Evolutionary conservation across 192 early-diverging fungal genomes (phyloP), one percentile per base, ranked within the genome.

Genomic region (Coemansia guatemalensis): DNA sequence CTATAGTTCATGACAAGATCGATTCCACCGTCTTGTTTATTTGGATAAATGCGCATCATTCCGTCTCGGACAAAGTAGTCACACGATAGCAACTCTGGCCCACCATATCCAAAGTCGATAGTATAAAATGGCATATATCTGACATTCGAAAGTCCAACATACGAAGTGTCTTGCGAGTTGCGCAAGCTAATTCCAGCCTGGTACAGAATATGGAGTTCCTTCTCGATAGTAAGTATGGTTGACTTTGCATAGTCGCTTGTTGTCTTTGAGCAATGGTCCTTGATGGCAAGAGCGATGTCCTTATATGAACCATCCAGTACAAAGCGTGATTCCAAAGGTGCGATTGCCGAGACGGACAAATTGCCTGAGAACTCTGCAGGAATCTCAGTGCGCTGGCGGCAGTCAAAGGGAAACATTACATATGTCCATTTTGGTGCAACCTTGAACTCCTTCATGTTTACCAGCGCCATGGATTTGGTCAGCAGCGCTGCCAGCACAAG

Each of bases 61-160:
- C 78, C 78, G 6, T 81, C 78, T 23, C 64, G 54, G 47, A 33
- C 53, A 26, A 29, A 74, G 50, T 74, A 74, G 56, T 60, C 62
- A 29, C 73, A 71, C 2, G 68, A 56, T 55, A 69, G 21, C 30
- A 81, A 58, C 4, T 48, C 60, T 0, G 78, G 78, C 14, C 33
- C 21, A 2, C 78, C 78, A 32, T 54, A 68, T 33, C 78, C 78
- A 74, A 81, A 81, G 29, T 81, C 78, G 23, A 81, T 58, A 11
- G 58, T 32, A 14, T 65, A 25, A 22, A 74, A 53, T 8, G 68
- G 65, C 68, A 81, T 64, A 21, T 74, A 71, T 22, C 78, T 60
- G 35, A 81, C n/a, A 44, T 65, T 65, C 18, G 54, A 56, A 26
- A 74, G 51, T 5, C 78, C 72, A 18, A 81, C 23, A 50, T 74